Evolutionary conservation across 345 rosid species (phyloP).

Genomic region (Eucalyptus guilfoylei): DNA sequence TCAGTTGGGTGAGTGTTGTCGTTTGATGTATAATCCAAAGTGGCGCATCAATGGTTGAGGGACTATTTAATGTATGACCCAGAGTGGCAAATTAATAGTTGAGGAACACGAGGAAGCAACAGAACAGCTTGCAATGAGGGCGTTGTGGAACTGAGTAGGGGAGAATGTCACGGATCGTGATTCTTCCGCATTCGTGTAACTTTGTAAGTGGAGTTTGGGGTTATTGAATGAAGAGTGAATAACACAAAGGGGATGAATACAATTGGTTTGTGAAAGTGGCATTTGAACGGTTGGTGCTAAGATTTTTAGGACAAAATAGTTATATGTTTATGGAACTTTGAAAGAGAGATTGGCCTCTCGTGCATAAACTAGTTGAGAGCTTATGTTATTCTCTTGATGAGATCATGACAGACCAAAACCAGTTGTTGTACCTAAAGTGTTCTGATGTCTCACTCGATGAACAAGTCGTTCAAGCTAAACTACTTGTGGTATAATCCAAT

Average conservation of each 20-base stretch:
- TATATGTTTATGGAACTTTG: no score
- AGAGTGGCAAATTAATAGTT: background rate
- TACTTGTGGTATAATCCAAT: no score
- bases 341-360: accelerated
- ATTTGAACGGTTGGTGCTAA: background rate
- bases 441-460: accelerated
- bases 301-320: background rate
- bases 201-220: background rate
- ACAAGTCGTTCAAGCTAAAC: accelerated
- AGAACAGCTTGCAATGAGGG: accelerated
- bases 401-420: accelerated
- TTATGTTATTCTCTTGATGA: no score
- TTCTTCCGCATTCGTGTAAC: accelerated
- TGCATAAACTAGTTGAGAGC: accelerated
- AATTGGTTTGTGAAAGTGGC: background rate
- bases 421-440: accelerated
- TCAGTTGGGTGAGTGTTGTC: background rate
- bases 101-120: accelerated
- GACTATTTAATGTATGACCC: background rate
- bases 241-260: background rate
- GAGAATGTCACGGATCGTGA: background rate
- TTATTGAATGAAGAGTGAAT: background rate
- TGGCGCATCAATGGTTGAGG: background rate
- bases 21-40: background rate
- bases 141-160: accelerated